Percentiles rank a stretch among this genome's conserved stretches.
Evolutionary conservation across 345 rosid genomes (phyloP).

Genomic region (Mallotus nudiflorus): DNA sequence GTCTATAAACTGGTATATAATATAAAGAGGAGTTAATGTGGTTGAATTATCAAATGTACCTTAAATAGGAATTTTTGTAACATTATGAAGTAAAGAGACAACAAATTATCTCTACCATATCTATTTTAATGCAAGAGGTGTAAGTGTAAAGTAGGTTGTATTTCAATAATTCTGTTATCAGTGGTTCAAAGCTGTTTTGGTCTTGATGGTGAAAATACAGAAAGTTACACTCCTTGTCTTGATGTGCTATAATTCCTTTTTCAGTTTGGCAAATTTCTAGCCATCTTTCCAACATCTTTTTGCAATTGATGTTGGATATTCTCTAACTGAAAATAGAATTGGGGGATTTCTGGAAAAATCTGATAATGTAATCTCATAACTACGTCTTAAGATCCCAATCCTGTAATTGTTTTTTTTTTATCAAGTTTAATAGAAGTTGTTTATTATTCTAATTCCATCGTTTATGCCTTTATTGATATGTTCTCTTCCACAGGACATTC

Average conservation of each 20-base stretch:
- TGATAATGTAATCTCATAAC: background rate
- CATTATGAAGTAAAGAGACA: constrained; percentile 3
- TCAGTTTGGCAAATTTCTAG: background rate
- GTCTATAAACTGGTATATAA: too few species aligned
- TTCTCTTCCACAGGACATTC: background rate
- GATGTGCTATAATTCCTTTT: background rate
- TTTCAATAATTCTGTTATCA: too few species aligned
- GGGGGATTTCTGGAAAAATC: background rate
- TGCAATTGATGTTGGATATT: background rate
- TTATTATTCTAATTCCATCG: background rate
- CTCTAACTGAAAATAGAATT: background rate
- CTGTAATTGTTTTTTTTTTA: background rate
- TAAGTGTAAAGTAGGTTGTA: too few species aligned
- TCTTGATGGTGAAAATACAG: background rate
- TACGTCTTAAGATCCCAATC: constrained; percentile 2
- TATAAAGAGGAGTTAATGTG: constrained; percentile 15
- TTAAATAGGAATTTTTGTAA: background rate
- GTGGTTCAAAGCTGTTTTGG: too few species aligned
- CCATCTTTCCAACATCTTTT: background rate
- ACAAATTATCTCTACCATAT: background rate
- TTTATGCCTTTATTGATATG: constrained; percentile 16
- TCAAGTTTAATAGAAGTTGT: background rate
- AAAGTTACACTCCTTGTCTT: background rate
- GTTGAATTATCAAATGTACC: constrained; percentile 7
- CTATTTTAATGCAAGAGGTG: too few species aligned